A percentile compares a stretch with the other conserved stretches of the same genome.
These are phyloP conservation scores for Arxiozyma slooffiae DNA, from an alignment of 1,139 yeast species.

Conservation along the genomic window DNA sequence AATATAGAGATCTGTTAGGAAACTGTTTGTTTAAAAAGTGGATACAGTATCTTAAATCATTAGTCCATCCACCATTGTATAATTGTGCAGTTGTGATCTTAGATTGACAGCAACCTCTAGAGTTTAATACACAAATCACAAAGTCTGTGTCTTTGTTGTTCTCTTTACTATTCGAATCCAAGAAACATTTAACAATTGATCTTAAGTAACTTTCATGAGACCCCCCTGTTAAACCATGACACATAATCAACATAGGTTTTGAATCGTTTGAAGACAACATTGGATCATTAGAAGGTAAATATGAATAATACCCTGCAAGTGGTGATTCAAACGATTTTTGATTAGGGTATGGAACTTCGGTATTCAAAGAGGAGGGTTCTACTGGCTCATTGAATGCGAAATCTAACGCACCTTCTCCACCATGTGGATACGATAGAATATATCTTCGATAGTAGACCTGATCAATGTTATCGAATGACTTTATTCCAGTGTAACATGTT, in stretches of 20 bases:
- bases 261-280: conserved; percentile 31
- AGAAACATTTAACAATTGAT: conserved; percentile 29
- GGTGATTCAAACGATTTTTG: conserved; percentile 18
- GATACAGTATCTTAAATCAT: conserved; percentile 46
- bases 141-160: conserved; percentile 34
- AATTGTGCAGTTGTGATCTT: conserved; percentile 49
- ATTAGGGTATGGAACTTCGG: conserved; percentile 3
- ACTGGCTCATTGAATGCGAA: conserved; percentile 31
- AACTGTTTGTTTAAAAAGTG: conserved; percentile 38
- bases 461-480: conserved; percentile 34
- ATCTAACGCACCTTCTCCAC: conserved; percentile 52
- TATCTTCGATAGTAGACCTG: conserved; percentile 46
- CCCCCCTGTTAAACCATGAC: conserved; percentile 58
- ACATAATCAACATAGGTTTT: conserved; percentile 43
- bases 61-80: conserved; percentile 54
- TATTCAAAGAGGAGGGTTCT: background rate
- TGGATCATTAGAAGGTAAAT: conserved; percentile 28
- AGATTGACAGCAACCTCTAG: conserved; percentile 54
- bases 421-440: conserved; percentile 34
- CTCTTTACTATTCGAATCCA: conserved; percentile 29
- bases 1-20: conserved; percentile 43
- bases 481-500: conserved; percentile 45
- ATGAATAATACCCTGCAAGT: conserved; percentile 13
- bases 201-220: conserved; percentile 51
- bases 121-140: conserved; percentile 47